These are phyloP conservation scores for Alternaria brassicae DNA, from an alignment of 2,329 filamentous ascomycete genomes.

Conservation along the genomic window DNA sequence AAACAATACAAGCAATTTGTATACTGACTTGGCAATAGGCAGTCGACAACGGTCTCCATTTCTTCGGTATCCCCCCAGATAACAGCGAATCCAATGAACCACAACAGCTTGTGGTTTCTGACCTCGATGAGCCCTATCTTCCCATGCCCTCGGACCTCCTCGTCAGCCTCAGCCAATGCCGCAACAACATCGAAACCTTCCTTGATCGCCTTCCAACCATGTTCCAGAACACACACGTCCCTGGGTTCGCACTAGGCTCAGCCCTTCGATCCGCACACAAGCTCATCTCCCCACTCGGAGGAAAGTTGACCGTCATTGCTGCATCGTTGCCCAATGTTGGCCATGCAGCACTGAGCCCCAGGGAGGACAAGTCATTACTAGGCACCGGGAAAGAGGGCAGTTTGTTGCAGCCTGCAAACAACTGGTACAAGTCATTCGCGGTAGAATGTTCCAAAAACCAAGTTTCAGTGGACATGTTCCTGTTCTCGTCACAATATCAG, in stretches of 20 bases:
- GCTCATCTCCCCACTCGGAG: conserved; percentile 90
- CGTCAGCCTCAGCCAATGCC: conserved; percentile 86
- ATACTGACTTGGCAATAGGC: conserved; percentile 44
- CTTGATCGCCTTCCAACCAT: conserved; percentile 89
- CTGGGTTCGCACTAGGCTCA: conserved; percentile 91
- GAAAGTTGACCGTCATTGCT: conserved; percentile 91
- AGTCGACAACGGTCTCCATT: conserved; percentile 92
- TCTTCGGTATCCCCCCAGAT: conserved; percentile 93
- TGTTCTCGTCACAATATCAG: conserved; percentile 65
- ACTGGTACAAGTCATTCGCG: conserved; percentile 98
- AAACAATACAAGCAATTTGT: not conserved
- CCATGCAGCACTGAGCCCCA: conserved; percentile 83
- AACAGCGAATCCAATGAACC: conserved; percentile 83
- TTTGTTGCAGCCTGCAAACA: conserved; percentile 88
- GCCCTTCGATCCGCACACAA: conserved; percentile 93
- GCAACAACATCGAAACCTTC: conserved; percentile 90
- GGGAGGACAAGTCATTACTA: conserved; percentile 94
- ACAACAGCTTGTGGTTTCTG: conserved; percentile 91
- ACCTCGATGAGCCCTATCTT: conserved; percentile 94
- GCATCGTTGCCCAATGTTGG: conserved; percentile 90
- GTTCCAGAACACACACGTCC: conserved; percentile 94
- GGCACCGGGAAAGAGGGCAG: conserved; percentile 91
- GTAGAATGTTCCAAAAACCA: conserved; percentile 99
- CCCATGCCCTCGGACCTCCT: conserved; percentile 91
- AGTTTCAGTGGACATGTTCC: conserved; percentile 73